Conservation (phyloP, 257 asterid species). For the Solanum appendiculatum region DNA sequence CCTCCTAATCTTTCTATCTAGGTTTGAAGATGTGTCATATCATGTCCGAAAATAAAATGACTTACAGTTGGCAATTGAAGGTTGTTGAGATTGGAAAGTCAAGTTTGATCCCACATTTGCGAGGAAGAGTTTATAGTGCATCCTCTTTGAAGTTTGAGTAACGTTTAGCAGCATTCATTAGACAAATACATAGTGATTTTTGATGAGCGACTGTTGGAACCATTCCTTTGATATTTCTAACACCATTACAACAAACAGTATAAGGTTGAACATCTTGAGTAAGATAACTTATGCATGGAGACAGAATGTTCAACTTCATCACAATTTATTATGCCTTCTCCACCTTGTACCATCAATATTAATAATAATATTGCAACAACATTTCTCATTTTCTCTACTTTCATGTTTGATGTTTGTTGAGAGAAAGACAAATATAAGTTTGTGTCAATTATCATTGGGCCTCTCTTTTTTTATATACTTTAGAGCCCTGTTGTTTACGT, state of each 20-base stretch:
- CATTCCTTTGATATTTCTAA: neutral
- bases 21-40: too few relatives aligned
- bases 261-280: slow-evolving; percentile 4
- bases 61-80: neutral
- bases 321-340: neutral
- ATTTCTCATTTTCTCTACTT: neutral
- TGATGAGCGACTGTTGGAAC: neutral
- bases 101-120: neutral
- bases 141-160: neutral
- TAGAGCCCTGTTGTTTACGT: neutral
- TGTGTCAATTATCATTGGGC: neutral
- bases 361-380: neutral
- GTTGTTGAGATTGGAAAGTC: neutral
- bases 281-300: slow-evolving; percentile 3
- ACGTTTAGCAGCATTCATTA: neutral
- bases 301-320: neutral
- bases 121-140: slow-evolving; percentile 5
- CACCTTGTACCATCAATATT: neutral
- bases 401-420: neutral
- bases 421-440: neutral
- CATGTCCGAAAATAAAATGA: neutral
- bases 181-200: neutral
- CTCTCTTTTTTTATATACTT: neutral
- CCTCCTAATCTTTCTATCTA: too few relatives aligned
- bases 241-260: slow-evolving; percentile 1